Base-by-base conservation (phyloP, 306 rosid species). In the Rubus idaeus region DNA sequence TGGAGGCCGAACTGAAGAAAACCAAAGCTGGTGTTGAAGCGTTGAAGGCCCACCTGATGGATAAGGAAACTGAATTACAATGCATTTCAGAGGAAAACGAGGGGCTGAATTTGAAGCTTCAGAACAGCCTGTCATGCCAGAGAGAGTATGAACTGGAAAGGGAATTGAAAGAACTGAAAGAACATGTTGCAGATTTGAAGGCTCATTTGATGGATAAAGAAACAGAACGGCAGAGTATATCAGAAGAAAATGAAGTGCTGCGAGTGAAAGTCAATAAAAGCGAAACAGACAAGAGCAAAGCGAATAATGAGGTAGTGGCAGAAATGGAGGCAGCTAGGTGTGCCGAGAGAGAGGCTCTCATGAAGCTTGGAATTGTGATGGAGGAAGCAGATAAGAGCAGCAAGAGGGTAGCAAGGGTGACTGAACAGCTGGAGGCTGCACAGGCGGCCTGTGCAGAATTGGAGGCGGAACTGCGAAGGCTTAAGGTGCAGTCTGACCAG, bases 11-110 rank as follows among this genome's bases (percentile, higher is more conserved):
- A 70, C 79, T 92, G 73, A 80, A 80, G 66, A 84, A 70, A 83
- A 82, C 74, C 47, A 90, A 83, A 75, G 79, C 84, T 44, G 85
- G 82, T 45, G 72, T 92, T 57, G 98, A 96, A 68, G 98, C 91
- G 42, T 83, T 92, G 85, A 92, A 88, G 78, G 90, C 98, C 18
- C 87, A 87, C 72, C 72, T 96, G 52, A 91, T 96, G 99, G 99
- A 96, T 47, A 96, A 89, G 82, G 99, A 96, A 83, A 96, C 96
- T 14, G 99, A 96, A 79, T 75, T 92, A 73, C 99, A 96, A 80
- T 81, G 94, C 78, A 90, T 96, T 60, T 78, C 87, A 30, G 99
- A 92, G 72, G 99, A 96, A 87, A 96, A 96, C 13, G 99, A 92
- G 79, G 86, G 78, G 68, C 76, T 96, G 83, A 90, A 77, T 69